Evolutionary conservation across 2,329 filamentous ascomycete species (phyloP), one percentile per base, ranked within the genome.

Genomic region (Fusarium protoensiforme): DNA sequence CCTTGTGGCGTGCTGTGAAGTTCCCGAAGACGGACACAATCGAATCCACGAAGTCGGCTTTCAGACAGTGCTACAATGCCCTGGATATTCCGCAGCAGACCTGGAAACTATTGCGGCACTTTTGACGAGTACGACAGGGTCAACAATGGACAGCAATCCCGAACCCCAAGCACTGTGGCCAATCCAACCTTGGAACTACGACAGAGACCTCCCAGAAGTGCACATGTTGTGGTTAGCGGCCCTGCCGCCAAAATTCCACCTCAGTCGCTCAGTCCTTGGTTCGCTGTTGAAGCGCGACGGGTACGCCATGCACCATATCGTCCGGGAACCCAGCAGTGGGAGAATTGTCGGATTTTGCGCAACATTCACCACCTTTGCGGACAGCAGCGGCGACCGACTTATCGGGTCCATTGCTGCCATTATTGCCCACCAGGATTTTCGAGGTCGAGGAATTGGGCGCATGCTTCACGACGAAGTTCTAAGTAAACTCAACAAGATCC

Each of bases 291-390:
- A 85, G 65, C 85, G 88, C 46, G 85, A 87, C 63, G 89, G 88
- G 41, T 91, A 89, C 69, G 84, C 85, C 10, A 87, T 87, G 82
- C 88, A 91, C 78, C 89, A 88, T 70, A 81, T 89, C 33, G 87
- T 90, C 31, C 85, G 85, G 57, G 84, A 87, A n/a, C 83, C 86
- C 2, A 78, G 78, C 13, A 78, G 78, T 9, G 64, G 65, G 11
- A 81, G 83, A 38, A 73, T 88, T 27, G 77, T 91, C 39, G 89
- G 89, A 0, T 91, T 91, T 69, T 91, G 89, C 75, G 88, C 89
- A 11, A 90, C 89, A 10, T 91, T 88, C 75, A 87, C 88, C 33
- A 89, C 87, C 5, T 90, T 88, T 78, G 84, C 86, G 53, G 87
- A 89, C 71, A 85, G 85, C 69, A 85, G 83, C 41, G 85, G 84